These are phyloP conservation scores for Aspergillus texensis DNA, from an alignment of 2,329 filamentous ascomycete species.

Conservation along the genomic window DNA sequence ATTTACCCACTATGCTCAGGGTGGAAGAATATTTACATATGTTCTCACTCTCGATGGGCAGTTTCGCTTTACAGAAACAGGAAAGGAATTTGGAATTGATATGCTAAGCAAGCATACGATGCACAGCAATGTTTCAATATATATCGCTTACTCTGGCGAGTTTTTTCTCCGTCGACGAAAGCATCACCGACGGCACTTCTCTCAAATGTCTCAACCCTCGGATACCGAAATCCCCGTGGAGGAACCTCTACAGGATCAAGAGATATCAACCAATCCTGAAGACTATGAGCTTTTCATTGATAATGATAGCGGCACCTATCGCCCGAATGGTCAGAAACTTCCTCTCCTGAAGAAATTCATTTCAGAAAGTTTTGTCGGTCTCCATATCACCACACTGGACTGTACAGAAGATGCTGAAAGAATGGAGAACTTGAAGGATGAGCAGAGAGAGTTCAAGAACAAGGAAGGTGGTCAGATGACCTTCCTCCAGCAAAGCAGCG, in stretches of 20 bases:
- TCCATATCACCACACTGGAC: slow-evolving; percentile 73
- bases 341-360: slow-evolving; percentile 73
- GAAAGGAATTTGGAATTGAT: slow-evolving; percentile 93
- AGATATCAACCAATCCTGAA: slow-evolving; percentile 55
- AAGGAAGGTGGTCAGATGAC: slow-evolving; percentile 55
- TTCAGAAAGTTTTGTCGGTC: slow-evolving; percentile 71
- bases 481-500: slow-evolving; percentile 56
- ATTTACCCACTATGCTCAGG: slow-evolving; percentile 82
- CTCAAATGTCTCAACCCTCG: slow-evolving; percentile 35
- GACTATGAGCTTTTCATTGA: slow-evolving; percentile 89
- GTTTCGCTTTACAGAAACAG: slow-evolving; percentile 90
- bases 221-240: slow-evolving; percentile 35
- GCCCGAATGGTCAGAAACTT: slow-evolving; percentile 77
- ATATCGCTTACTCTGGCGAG: slow-evolving; percentile 89
- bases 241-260: slow-evolving; percentile 41
- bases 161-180: slow-evolving; percentile 80
- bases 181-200: slow-evolving; percentile 45
- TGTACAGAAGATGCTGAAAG: slow-evolving; percentile 72
- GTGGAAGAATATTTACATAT: slow-evolving; percentile 87
- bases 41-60: slow-evolving; percentile 85
- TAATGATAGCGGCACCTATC: slow-evolving; percentile 92
- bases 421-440: slow-evolving; percentile 73
- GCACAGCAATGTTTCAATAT: slow-evolving; percentile 89
- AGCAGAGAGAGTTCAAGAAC: slow-evolving; percentile 76
- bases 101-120: slow-evolving; percentile 93